phyloP scores from a whole-genome alignment of 495 filamentous ascomycete species.

The Annulohypoxylon nitens region DNA sequence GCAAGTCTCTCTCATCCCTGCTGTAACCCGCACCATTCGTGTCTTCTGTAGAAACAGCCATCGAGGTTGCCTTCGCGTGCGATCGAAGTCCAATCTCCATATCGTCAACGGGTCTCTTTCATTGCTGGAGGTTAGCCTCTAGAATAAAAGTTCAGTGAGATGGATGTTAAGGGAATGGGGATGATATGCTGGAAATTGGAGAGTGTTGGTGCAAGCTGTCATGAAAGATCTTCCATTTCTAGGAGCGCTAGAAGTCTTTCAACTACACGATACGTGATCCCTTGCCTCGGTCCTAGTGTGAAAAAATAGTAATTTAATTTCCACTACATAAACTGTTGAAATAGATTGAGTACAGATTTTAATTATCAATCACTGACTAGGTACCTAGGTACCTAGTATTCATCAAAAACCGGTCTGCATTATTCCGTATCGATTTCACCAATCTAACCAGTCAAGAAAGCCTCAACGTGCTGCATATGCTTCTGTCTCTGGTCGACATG shows the following conservation, averaged over 20 bases:
- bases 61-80: neutral
- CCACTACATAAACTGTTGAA: too few relatives aligned
- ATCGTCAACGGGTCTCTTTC: neutral
- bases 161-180: neutral
- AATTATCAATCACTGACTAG: too few relatives aligned
- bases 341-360: too few relatives aligned
- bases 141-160: neutral
- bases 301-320: too few relatives aligned
- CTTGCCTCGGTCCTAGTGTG: too few relatives aligned
- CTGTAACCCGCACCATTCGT: neutral
- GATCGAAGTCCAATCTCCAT: neutral
- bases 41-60: neutral
- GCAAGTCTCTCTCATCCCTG: constrained; percentile 4
- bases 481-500: constrained; percentile 60
- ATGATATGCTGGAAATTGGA: neutral
- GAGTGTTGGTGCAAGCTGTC: too few relatives aligned
- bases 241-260: too few relatives aligned
- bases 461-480: constrained; percentile 45
- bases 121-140: neutral
- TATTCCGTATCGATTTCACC: neutral
- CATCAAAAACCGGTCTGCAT: too few relatives aligned
- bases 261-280: too few relatives aligned
- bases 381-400: too few relatives aligned
- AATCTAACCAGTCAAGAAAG: constrained; percentile 33
- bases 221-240: too few relatives aligned